These are phyloP conservation scores for Chrysoporthe austroafricana DNA, from an alignment of 2,329 filamentous ascomycete species.

Conservation along the genomic window DNA sequence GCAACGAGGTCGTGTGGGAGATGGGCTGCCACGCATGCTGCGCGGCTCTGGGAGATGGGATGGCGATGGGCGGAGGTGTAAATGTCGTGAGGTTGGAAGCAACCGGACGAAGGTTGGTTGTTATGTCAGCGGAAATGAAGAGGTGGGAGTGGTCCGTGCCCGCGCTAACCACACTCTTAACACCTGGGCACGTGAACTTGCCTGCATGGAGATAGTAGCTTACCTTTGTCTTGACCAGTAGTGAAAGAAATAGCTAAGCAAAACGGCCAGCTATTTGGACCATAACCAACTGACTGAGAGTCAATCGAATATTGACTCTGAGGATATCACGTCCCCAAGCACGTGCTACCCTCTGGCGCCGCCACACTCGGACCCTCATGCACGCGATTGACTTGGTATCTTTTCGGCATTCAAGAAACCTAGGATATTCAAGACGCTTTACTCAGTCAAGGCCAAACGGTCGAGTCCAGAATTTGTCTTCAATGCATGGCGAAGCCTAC, in stretches of 20 bases:
- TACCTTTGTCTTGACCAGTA: no score
- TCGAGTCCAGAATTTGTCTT: neutral
- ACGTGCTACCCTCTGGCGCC: no score
- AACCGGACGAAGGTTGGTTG: neutral
- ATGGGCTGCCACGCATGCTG: no score
- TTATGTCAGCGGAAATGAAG: conserved; percentile 2
- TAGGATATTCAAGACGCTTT: neutral
- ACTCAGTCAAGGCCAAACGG: neutral
- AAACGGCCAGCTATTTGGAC: no score
- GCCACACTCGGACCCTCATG: no score
- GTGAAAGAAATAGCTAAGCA: no score
- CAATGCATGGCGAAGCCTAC: neutral
- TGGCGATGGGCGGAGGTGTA: neutral
- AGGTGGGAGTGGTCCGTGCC: conserved; percentile 15
- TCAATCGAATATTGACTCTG: no score
- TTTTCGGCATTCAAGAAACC: no score
- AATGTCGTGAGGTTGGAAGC: neutral
- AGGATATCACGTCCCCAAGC: no score
- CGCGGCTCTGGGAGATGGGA: neutral
- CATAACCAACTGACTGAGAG: no score
- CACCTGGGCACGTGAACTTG: no score
- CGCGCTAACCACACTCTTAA: neutral
- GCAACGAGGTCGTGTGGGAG: neutral
- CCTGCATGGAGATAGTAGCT: neutral
- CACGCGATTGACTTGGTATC: no score